A percentile compares a stretch with the other conserved stretches of the same genome.
phyloP scores from a whole-genome alignment of 2,329 filamentous ascomycete genomes.

The Penicillium capsulatum region DNA sequence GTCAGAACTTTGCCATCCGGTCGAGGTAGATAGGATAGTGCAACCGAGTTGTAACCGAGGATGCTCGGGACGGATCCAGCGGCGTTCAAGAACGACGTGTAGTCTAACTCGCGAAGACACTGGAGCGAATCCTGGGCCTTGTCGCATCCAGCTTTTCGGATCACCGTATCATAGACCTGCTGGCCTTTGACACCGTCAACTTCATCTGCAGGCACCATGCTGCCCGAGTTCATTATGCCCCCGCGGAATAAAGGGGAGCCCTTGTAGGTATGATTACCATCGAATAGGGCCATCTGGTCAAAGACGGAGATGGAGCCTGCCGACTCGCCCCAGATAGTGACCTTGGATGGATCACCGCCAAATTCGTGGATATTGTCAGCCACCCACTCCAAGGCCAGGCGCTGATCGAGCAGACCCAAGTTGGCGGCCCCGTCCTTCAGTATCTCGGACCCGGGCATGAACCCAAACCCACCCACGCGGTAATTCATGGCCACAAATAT shows the following conservation, averaged over 20 bases:
- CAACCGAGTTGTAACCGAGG: slow-evolving; percentile 63
- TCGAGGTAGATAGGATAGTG: slow-evolving; percentile 69
- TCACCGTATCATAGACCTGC: slow-evolving; percentile 48
- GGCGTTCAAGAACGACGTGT: slow-evolving; percentile 54
- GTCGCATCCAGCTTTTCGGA: slow-evolving; percentile 45
- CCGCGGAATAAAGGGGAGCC: slow-evolving; percentile 69
- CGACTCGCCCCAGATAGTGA: slow-evolving; percentile 74
- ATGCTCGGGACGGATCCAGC: slow-evolving; percentile 67
- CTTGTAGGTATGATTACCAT: slow-evolving; percentile 69
- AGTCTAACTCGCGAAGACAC: slow-evolving; percentile 48
- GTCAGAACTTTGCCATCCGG: slow-evolving; percentile 64
- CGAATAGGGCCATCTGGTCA: slow-evolving; percentile 71
- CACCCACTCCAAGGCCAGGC: slow-evolving; percentile 69
- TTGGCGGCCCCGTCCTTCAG: slow-evolving; percentile 64
- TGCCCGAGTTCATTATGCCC: slow-evolving; percentile 74
- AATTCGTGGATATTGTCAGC: slow-evolving; percentile 73
- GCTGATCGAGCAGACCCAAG: slow-evolving; percentile 67
- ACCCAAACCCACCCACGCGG: slow-evolving; percentile 69
- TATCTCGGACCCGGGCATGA: slow-evolving; percentile 65
- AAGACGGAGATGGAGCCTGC: slow-evolving; percentile 69
- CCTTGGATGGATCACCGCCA: slow-evolving; percentile 72
- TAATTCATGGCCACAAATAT: slow-evolving; percentile 77
- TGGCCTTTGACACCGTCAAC: slow-evolving; percentile 66
- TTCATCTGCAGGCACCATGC: slow-evolving; percentile 56
- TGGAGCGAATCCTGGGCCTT: slow-evolving; percentile 42